Percentiles rank a stretch among this genome's conserved stretches.
Evolutionary conservation across 345 rosid genomes (phyloP).

Genomic region (Tarenaya hassleriana): DNA sequence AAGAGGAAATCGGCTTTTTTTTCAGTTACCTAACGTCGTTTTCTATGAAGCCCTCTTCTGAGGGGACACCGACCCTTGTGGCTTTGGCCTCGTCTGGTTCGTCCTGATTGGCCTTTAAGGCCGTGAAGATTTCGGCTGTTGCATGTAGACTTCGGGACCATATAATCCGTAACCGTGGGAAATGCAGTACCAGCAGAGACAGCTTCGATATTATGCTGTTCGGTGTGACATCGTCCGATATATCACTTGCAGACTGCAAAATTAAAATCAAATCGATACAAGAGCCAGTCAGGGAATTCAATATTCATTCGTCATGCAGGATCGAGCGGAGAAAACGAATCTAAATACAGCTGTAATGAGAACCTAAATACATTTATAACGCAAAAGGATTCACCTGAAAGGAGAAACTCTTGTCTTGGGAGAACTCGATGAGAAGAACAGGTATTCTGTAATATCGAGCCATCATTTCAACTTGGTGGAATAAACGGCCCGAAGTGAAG

Average conservation of each 20-base stretch:
- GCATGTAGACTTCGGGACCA: conserved; percentile 98
- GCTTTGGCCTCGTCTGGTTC: conserved; percentile 86
- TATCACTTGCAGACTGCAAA: conserved; percentile 85
- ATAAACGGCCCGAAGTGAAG: conserved; percentile 89
- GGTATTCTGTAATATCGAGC: conserved; percentile 84
- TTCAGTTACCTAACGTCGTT: conserved; percentile 67
- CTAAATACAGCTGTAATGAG: background rate
- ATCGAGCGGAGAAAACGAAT: too few species aligned
- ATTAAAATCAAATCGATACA: background rate
- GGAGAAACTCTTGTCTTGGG: conserved; percentile 97
- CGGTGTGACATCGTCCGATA: conserved; percentile 95
- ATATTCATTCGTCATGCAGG: too few species aligned
- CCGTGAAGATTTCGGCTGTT: conserved; percentile 83
- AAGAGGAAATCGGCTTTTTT: too few species aligned
- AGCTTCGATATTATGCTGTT: conserved; percentile 84
- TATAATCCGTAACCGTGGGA: conserved; percentile 80
- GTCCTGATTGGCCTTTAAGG: conserved; percentile 87
- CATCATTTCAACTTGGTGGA: conserved; percentile 93
- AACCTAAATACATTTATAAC: background rate
- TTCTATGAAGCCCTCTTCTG: conserved; percentile 85
- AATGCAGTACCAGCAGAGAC: conserved; percentile 81
- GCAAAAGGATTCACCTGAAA: conserved; percentile 55
- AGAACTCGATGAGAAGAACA: conserved; percentile 93
- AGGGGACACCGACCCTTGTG: conserved; percentile 84
- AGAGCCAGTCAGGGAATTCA: too few species aligned